These are phyloP conservation scores for Sophora flavescens DNA, from an alignment of 306 rosid species.

Conservation along the genomic window DNA sequence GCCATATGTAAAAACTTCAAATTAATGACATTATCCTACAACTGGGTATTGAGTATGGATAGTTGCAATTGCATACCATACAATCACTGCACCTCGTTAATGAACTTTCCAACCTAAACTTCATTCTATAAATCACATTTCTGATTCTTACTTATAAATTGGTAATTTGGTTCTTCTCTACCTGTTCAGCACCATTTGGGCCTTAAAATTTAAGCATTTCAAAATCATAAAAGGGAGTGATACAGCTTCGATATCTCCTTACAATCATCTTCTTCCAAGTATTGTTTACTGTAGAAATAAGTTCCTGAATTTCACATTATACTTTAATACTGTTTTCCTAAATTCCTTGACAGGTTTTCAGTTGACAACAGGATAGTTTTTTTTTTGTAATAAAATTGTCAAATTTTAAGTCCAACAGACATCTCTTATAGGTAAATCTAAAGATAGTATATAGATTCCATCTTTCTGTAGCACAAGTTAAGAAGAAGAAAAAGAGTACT, in stretches of 20 bases:
- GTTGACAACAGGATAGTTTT: not conserved
- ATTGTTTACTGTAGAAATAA: not conserved
- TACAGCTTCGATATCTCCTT: constrained; percentile 8
- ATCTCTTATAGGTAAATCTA: not conserved
- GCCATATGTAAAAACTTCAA: constrained; percentile 21
- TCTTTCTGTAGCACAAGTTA: constrained; percentile 35
- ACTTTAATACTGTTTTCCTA: not conserved
- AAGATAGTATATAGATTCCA: not conserved
- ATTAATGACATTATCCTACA: constrained; percentile 9
- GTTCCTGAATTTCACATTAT: constrained; percentile 11
- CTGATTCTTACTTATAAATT: not conserved
- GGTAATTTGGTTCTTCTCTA: constrained; percentile 17
- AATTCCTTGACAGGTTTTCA: constrained; percentile 3
- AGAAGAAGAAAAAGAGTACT: constrained; percentile 25
- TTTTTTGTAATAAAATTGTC: not conserved
- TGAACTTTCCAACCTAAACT: constrained; percentile 10
- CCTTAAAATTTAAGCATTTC: constrained; percentile 35
- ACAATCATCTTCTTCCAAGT: constrained; percentile 3
- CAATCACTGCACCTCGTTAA: not conserved
- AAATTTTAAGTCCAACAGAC: constrained; percentile 8
- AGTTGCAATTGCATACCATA: constrained; percentile 23
- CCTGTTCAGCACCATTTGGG: constrained; percentile 5
- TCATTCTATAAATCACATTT: constrained; percentile 7
- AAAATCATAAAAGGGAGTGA: constrained; percentile 5
- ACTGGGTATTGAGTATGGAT: not conserved